These are phyloP conservation scores for Schwanniomyces occidentalis DNA, from an alignment of 805 yeast species.

Conservation along the genomic window DNA sequence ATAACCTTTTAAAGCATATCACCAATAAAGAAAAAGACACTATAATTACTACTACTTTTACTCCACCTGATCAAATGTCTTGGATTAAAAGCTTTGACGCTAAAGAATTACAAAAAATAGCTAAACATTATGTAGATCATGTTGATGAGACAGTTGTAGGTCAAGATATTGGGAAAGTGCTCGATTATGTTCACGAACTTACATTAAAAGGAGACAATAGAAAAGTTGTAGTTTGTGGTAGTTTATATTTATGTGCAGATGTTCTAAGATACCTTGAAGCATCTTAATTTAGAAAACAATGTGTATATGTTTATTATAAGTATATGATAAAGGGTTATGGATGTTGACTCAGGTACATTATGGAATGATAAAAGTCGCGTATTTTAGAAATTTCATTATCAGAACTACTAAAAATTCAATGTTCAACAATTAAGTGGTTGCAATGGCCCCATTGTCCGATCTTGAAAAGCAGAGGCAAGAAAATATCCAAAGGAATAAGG, in stretches of 20 bases:
- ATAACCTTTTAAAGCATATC: slow-evolving; percentile 51
- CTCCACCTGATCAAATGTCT: slow-evolving; percentile 85
- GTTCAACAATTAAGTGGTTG: too few species aligned
- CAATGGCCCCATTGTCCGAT: slow-evolving; percentile 47
- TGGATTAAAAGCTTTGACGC: slow-evolving; percentile 66
- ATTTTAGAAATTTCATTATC: too few species aligned
- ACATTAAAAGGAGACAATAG: slow-evolving; percentile 22
- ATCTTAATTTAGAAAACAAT: too few species aligned
- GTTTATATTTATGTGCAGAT: slow-evolving; percentile 43
- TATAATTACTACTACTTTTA: slow-evolving; percentile 64
- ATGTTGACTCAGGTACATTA: too few species aligned
- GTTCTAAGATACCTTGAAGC: slow-evolving; percentile 24
- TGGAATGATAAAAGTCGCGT: too few species aligned
- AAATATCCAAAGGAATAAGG: slow-evolving; percentile 82
- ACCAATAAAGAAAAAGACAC: slow-evolving; percentile 48
- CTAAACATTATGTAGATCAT: slow-evolving; percentile 22
- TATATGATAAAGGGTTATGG: not conserved
- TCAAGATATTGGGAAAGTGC: slow-evolving; percentile 12
- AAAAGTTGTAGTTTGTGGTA: slow-evolving; percentile 41
- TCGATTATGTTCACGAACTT: slow-evolving; percentile 11
- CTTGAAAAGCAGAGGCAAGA: slow-evolving; percentile 72
- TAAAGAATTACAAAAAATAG: slow-evolving; percentile 26
- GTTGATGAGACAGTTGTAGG: slow-evolving; percentile 11
- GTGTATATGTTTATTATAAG: not conserved
- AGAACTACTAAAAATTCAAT: too few species aligned